Percentiles rank a stretch among this genome's conserved stretches.
phyloP scores from a whole-genome alignment of 1,284 basidiomycete genomes.

The Wallemia mellicola region DNA sequence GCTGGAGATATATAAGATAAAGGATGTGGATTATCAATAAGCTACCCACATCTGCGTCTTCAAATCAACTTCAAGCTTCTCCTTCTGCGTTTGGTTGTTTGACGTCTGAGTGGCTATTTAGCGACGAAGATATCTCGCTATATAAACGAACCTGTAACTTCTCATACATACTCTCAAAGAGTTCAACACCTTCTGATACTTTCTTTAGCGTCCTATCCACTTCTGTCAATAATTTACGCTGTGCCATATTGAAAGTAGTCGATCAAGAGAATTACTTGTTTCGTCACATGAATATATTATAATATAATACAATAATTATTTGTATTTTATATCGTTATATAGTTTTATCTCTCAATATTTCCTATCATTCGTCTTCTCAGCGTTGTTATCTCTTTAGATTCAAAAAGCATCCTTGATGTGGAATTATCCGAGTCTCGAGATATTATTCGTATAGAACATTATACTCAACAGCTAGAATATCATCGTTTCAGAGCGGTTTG shows the following conservation, averaged over 20 bases:
- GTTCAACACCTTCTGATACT: slow-evolving; percentile 70
- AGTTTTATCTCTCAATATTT: background rate
- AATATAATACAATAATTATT: background rate
- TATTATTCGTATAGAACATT: too few relatives aligned
- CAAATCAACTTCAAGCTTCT: slow-evolving; percentile 76
- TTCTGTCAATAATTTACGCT: slow-evolving; percentile 23
- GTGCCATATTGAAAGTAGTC: background rate
- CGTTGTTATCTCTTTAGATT: too few relatives aligned
- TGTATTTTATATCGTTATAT: background rate
- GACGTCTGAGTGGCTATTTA: slow-evolving; percentile 26
- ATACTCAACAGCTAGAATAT: too few relatives aligned
- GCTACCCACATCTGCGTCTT: slow-evolving; percentile 50
- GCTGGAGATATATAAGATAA: too few relatives aligned
- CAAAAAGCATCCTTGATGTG: too few relatives aligned
- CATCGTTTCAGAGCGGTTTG: too few relatives aligned
- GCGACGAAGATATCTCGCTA: background rate
- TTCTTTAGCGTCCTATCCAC: slow-evolving; percentile 90
- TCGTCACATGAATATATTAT: background rate
- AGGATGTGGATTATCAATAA: too few relatives aligned
- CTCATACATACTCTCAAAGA: slow-evolving; percentile 81
- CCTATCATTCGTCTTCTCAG: too few relatives aligned
- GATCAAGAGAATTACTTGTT: background rate
- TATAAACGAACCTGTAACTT: slow-evolving; percentile 32
- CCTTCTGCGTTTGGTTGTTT: slow-evolving; percentile 81
- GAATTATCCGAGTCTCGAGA: too few relatives aligned